Percentiles rank a stretch among this genome's conserved stretches.
These are phyloP conservation scores for Ceratocystis albifundus DNA, from an alignment of 2,329 filamentous ascomycete species.

Conservation along the genomic window DNA sequence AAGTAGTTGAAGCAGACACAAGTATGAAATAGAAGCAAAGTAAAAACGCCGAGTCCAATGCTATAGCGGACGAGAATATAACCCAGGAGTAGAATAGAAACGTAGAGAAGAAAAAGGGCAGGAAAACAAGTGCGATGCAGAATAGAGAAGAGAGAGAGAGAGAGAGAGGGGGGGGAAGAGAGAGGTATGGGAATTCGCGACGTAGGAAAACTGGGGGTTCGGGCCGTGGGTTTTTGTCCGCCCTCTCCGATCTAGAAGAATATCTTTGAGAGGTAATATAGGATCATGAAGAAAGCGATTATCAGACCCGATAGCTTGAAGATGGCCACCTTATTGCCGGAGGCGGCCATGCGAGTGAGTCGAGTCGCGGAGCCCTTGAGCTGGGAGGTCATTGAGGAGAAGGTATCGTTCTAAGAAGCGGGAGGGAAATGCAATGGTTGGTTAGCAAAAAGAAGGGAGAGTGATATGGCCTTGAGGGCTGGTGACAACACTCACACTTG, in stretches of 20 bases:
- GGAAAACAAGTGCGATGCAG: background rate
- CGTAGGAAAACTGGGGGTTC: background rate
- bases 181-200: background rate
- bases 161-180: no score
- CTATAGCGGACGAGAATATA: background rate
- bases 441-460: background rate
- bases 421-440: background rate
- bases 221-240: conserved; percentile 21
- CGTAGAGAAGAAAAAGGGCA: conserved; percentile 6
- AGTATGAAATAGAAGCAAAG: background rate
- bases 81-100: background rate
- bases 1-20: background rate
- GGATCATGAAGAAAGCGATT: conserved; percentile 55
- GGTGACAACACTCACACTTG: conserved; percentile 49
- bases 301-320: conserved; percentile 81
- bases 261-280: conserved; percentile 62
- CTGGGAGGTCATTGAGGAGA: conserved; percentile 72
- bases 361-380: conserved; percentile 74
- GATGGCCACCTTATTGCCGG: conserved; percentile 82
- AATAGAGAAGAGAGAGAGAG: background rate
- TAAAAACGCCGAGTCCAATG: conserved; percentile 12
- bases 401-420: conserved; percentile 65
- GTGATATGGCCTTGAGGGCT: background rate
- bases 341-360: conserved; percentile 78
- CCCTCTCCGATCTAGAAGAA: conserved; percentile 38